These are phyloP conservation scores for Piper longum DNA, from an alignment of 164 flowering plant genomes.

Conservation along the genomic window DNA sequence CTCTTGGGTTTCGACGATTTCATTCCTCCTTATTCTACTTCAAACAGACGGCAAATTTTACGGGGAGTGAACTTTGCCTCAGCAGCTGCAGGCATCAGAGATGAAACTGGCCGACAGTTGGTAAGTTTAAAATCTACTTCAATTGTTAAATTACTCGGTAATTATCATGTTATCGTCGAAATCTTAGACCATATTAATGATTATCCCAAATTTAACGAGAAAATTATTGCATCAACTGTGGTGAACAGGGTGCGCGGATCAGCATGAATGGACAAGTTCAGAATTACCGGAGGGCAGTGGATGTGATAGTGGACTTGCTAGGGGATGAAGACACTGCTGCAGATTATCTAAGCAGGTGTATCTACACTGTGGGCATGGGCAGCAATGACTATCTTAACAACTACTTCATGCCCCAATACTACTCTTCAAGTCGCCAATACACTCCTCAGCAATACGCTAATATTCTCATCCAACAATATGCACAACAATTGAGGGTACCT, in stretches of 20 bases:
- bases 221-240: not conserved
- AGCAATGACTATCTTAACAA: constrained; percentile 52
- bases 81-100: constrained; percentile 49
- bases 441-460: constrained; percentile 57
- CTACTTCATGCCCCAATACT: constrained; percentile 44
- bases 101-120: constrained; percentile 53
- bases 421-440: constrained; percentile 38
- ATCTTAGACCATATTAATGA: too few relatives aligned
- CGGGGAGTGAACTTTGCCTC: constrained; percentile 44
- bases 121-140: constrained; percentile 13
- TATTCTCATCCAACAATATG: constrained; percentile 42
- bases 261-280: constrained; percentile 42
- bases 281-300: constrained; percentile 34
- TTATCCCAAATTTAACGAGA: too few relatives aligned
- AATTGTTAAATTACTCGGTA: too few relatives aligned
- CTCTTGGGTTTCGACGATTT: constrained; percentile 33
- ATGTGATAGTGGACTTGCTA: constrained; percentile 28
- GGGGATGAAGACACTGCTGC: constrained; percentile 30
- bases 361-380: constrained; percentile 27
- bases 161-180: too few relatives aligned
- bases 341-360: constrained; percentile 21
- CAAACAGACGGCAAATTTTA: constrained; percentile 28
- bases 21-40: constrained; percentile 31
- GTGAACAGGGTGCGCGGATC: constrained; percentile 1
- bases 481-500: constrained; percentile 34